Percentiles rank a stretch among this genome's conserved stretches.
These are phyloP conservation scores for Solanum arcanum DNA, from an alignment of 257 asterid genomes.

Conservation along the genomic window DNA sequence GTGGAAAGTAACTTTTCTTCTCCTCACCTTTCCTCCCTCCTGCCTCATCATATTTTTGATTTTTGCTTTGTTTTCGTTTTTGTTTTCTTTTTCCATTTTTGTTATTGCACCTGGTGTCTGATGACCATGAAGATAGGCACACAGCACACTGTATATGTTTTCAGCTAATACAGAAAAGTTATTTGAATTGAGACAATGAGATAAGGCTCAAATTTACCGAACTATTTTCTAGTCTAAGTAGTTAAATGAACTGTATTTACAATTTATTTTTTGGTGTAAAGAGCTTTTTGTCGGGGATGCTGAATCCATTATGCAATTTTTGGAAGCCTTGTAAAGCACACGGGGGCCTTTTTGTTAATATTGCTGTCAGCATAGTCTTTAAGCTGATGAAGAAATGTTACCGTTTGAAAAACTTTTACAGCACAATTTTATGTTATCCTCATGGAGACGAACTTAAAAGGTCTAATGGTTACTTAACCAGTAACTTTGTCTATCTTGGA, in stretches of 20 bases:
- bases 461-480: neutral
- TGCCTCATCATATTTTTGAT: neutral
- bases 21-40: neutral
- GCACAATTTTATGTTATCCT: neutral
- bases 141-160: neutral
- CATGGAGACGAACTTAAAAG: neutral
- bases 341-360: neutral
- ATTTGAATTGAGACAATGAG: neutral
- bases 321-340: neutral
- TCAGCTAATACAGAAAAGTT: neutral
- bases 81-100: neutral
- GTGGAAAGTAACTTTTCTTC: neutral
- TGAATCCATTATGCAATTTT: neutral
- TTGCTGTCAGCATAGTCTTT: neutral
- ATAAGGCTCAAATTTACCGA: neutral
- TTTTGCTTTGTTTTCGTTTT: neutral
- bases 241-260: neutral
- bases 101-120: neutral
- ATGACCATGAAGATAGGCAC: neutral
- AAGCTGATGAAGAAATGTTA: neutral
- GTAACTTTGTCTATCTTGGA: neutral
- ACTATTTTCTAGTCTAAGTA: neutral
- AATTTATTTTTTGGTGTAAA: neutral
- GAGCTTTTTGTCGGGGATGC: neutral
- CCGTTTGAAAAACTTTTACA: neutral